Evolutionary conservation across 176 grass and related monocot genomes (phyloP).

Genomic region (Phragmites australis): DNA sequence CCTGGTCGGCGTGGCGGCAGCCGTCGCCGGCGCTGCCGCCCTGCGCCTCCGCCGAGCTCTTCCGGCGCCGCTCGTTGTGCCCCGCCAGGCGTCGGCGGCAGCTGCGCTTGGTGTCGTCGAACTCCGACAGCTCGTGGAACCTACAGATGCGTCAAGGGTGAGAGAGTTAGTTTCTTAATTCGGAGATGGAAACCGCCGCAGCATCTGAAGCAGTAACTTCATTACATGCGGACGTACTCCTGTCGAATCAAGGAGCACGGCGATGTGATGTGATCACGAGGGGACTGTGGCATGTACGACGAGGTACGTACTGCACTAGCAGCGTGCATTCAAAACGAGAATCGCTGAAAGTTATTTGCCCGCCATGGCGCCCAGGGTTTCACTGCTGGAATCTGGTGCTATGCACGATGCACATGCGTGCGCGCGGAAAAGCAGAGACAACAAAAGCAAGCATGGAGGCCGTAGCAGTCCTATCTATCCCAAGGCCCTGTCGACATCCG

Average conservation of each 20-base stretch:
- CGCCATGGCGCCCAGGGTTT: background rate
- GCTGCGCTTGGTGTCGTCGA: constrained; percentile 80
- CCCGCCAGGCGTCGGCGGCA: constrained; percentile 88
- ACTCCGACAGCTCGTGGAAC: constrained; percentile 89
- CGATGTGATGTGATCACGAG: background rate
- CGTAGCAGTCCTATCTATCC: background rate
- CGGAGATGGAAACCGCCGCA: background rate
- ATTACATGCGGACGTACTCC: background rate
- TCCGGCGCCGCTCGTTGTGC: constrained; percentile 92
- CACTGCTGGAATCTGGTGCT: constrained; percentile 35
- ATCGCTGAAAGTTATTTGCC: constrained; percentile 24
- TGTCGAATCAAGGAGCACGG: background rate
- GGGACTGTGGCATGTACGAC: background rate
- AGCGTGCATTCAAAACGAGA: background rate
- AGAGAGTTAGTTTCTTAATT: no score
- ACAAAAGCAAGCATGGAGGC: background rate
- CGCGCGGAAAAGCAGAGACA: constrained; percentile 38
- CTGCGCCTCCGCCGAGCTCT: constrained; percentile 61
- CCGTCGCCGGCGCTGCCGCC: constrained; percentile 40
- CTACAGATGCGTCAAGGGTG: constrained; percentile 5
- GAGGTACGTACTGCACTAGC: background rate
- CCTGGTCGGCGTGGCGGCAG: constrained; percentile 51
- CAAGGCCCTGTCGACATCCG: background rate
- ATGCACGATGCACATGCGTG: constrained; percentile 31
- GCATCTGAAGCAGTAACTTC: background rate